These are phyloP conservation scores for Aspergillus ruber DNA, from an alignment of 2,329 filamentous ascomycete genomes.

Conservation along the genomic window DNA sequence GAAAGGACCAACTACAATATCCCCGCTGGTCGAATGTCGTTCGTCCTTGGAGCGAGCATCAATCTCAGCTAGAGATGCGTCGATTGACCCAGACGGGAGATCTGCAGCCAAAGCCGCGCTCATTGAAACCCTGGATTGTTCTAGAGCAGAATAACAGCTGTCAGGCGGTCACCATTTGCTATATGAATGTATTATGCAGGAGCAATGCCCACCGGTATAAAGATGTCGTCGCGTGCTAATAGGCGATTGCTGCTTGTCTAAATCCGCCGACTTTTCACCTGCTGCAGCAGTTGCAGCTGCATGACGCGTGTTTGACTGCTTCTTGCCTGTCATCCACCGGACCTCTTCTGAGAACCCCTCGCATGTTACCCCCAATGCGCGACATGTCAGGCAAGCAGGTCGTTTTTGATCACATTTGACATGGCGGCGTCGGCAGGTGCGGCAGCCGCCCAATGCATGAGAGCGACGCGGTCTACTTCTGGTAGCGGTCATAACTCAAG, in stretches of 20 bases:
- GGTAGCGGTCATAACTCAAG: too few species aligned
- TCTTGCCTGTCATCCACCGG: slow-evolving; percentile 21
- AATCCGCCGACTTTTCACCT: neutral
- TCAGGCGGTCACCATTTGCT: neutral
- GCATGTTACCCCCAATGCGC: slow-evolving; percentile 20
- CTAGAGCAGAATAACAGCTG: slow-evolving; percentile 5
- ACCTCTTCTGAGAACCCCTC: slow-evolving; percentile 26
- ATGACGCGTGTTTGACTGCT: neutral
- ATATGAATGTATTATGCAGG: neutral
- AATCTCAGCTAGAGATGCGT: slow-evolving; percentile 27
- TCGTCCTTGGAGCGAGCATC: slow-evolving; percentile 21
- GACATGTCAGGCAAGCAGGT: slow-evolving; percentile 27
- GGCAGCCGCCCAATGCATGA: slow-evolving; percentile 29
- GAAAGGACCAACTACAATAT: slow-evolving; percentile 26
- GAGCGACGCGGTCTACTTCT: slow-evolving; percentile 15
- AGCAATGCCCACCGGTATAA: slow-evolving; percentile 21
- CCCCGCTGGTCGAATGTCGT: slow-evolving; percentile 7
- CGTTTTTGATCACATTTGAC: slow-evolving; percentile 32
- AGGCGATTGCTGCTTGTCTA: neutral
- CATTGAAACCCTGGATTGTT: slow-evolving; percentile 26
- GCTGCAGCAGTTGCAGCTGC: too few species aligned
- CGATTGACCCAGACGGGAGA: slow-evolving; percentile 24
- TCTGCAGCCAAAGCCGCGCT: slow-evolving; percentile 19
- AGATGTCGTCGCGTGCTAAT: slow-evolving; percentile 21
- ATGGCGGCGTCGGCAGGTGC: slow-evolving; percentile 29